Percentiles rank a stretch among this genome's conserved stretches.
These are phyloP conservation scores for Catunica adiposa DNA, from an alignment of 2,329 filamentous ascomycete species.

Conservation along the genomic window DNA sequence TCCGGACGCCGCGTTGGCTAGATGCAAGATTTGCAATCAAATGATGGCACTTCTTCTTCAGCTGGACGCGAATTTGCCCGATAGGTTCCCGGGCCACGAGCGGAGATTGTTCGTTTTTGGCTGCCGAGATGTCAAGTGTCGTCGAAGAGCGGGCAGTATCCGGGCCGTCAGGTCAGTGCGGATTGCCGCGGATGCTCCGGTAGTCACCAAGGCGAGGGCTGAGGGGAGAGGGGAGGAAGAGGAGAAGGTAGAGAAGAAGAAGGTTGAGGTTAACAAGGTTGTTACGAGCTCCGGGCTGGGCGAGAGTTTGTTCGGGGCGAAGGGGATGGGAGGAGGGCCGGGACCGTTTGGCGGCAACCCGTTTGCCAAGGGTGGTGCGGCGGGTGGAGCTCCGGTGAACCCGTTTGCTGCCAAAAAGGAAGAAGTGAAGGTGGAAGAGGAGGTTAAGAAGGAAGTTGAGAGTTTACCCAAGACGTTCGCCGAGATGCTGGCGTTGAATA, in stretches of 20 bases:
- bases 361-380: conserved; percentile 28
- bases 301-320: conserved; percentile 53
- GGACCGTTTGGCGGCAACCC: conserved; percentile 47
- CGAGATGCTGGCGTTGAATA: conserved; percentile 60
- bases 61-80: conserved; percentile 77
- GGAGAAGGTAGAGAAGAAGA: conserved; percentile 23
- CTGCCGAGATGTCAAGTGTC: conserved; percentile 63
- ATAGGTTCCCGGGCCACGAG: conserved; percentile 73
- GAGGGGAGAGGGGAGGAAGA: conserved; percentile 17
- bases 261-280: conserved; percentile 20
- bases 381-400: conserved; percentile 25
- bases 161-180: conserved; percentile 56
- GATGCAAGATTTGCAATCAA: conserved; percentile 74
- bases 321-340: conserved; percentile 23
- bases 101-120: conserved; percentile 74
- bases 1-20: conserved; percentile 60
- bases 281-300: conserved; percentile 32
- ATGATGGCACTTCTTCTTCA: conserved; percentile 76
- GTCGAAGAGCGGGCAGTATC: conserved; percentile 67
- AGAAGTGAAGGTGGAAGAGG: neutral
- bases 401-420: conserved; percentile 41
- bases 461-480: conserved; percentile 48
- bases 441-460: conserved; percentile 16
- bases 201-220: conserved; percentile 13
- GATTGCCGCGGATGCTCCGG: conserved; percentile 28